Percentiles rank a stretch among this genome's conserved stretches.
phyloP scores from a whole-genome alignment of 805 yeast genomes.

The Teunomyces atbi region DNA sequence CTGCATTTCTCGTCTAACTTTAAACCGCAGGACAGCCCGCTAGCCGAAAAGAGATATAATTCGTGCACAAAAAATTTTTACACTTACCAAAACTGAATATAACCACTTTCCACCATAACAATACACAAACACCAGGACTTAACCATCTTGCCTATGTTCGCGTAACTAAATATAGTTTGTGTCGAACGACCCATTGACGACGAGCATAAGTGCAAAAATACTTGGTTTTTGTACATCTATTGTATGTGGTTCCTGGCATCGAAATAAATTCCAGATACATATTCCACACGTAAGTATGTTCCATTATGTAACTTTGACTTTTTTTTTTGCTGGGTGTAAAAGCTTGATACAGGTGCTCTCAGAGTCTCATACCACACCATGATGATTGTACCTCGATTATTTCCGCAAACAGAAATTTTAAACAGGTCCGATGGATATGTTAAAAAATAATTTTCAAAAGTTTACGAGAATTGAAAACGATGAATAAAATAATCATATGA shows the following conservation, averaged over 20 bases:
- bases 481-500: neutral
- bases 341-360: neutral
- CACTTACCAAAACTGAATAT: neutral
- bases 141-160: neutral
- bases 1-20: constrained; percentile 4
- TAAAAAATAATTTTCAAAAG: neutral
- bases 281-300: neutral
- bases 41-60: constrained; percentile 2
- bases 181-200: neutral
- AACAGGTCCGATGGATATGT: neutral
- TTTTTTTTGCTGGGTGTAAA: neutral
- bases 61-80: neutral
- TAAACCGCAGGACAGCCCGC: neutral
- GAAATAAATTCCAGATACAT: neutral
- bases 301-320: neutral
- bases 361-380: neutral
- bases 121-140: neutral
- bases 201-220: neutral
- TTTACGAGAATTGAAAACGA: constrained; percentile 2
- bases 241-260: neutral
- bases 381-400: constrained; percentile 2
- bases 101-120: neutral
- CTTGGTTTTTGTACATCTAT: neutral
- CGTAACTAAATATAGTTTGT: neutral
- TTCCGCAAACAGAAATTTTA: constrained; percentile 1